A percentile compares a stretch with the other conserved stretches of the same genome.
These are phyloP conservation scores for Exserohilum turcica DNA, from an alignment of 2,329 filamentous ascomycete species.

Conservation along the genomic window DNA sequence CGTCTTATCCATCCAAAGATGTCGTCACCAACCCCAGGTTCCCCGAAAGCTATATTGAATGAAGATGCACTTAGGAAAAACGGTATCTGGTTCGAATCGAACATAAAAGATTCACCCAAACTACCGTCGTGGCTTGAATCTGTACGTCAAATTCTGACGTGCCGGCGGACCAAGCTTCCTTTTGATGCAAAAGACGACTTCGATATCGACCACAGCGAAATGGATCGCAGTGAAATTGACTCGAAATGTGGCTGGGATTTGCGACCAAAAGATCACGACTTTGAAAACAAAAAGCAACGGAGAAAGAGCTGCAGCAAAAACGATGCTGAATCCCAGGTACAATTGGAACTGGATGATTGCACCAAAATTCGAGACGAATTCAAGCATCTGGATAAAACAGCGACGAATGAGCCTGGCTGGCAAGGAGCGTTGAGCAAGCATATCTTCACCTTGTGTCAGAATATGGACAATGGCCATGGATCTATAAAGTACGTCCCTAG, in stretches of 20 bases:
- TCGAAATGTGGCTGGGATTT: not conserved
- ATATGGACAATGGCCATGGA: not conserved
- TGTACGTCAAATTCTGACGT: not conserved
- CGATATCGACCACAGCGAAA: too few relatives aligned
- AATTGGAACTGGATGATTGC: not conserved
- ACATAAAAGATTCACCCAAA: not conserved
- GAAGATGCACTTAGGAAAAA: not conserved
- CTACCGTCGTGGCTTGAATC: not conserved
- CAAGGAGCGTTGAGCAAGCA: not conserved
- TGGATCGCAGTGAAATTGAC: too few relatives aligned
- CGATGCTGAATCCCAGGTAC: not conserved
- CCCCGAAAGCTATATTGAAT: not conserved
- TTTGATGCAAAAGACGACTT: not conserved
- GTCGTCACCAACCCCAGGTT: not conserved
- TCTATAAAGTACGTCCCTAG: not conserved
- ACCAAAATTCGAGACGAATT: not conserved
- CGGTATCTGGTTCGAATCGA: not conserved
- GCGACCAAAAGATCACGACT: not conserved
- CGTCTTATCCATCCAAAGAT: not conserved
- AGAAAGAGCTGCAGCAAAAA: not conserved
- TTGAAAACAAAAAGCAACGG: not conserved
- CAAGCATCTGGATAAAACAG: not conserved
- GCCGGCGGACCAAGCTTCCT: not conserved
- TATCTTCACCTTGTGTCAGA: not conserved
- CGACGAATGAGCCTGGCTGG: not conserved